phyloP scores from a whole-genome alignment of 306 rosid species.

The Trifolium pratense region DNA sequence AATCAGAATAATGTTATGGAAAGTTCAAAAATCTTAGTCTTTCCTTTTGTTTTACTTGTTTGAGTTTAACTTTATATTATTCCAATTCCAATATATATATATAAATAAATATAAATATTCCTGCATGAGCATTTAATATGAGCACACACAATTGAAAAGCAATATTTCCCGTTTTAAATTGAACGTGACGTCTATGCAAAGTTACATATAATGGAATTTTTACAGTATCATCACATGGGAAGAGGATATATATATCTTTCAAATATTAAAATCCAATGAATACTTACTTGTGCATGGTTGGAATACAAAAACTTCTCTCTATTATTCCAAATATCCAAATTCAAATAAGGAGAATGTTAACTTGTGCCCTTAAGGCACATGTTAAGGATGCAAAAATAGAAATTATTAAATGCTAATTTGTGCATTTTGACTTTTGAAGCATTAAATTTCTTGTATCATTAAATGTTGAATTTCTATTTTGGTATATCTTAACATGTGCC shows the following conservation, averaged over 20 bases:
- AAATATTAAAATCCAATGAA: slow-evolving; percentile 50
- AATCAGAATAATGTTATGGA: slow-evolving; percentile 27
- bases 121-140: slow-evolving; percentile 57
- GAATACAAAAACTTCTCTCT: slow-evolving; percentile 21
- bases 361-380: too few relatives aligned
- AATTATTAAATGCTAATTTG: too few relatives aligned
- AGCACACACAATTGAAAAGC: slow-evolving; percentile 43
- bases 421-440: too few relatives aligned
- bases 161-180: slow-evolving; percentile 49
- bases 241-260: slow-evolving; percentile 41
- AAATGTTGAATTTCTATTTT: too few relatives aligned
- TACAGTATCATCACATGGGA: slow-evolving; percentile 40
- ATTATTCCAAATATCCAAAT: slow-evolving; percentile 28
- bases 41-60: slow-evolving; percentile 28
- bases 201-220: slow-evolving; percentile 36
- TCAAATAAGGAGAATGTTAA: slow-evolving; percentile 43
- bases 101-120: slow-evolving; percentile 13
- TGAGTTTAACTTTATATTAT: not conserved
- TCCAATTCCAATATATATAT: too few relatives aligned
- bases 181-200: slow-evolving; percentile 59
- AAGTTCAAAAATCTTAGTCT: slow-evolving; percentile 25
- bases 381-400: too few relatives aligned
- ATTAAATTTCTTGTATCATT: too few relatives aligned
- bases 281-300: slow-evolving; percentile 55
- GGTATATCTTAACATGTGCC: too few relatives aligned